Percentiles rank a stretch among this genome's conserved stretches.
Conservation (phyloP, 306 rosid genomes). For the Fagus crenata region DNA sequence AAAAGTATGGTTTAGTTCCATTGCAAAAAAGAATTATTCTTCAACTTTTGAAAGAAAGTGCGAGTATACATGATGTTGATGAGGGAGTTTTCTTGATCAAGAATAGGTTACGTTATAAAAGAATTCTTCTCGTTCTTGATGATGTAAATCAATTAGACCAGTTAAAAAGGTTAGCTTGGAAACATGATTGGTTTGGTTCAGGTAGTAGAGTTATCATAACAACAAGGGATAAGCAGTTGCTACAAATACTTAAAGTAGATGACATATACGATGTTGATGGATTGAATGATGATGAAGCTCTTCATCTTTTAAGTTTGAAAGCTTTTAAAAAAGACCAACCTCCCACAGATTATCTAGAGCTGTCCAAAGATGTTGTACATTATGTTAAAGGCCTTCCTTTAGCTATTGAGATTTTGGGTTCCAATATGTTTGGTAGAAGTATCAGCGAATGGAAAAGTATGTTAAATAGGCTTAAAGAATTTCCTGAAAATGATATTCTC, state of each 20-base stretch:
- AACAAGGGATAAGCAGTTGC: conserved; percentile 15
- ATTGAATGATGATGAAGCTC: background rate
- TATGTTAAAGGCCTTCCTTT: conserved; percentile 28
- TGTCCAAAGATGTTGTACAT: background rate
- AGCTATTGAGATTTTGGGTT: conserved; percentile 3
- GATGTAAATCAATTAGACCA: conserved; percentile 39
- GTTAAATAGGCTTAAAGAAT: background rate
- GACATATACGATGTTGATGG: background rate
- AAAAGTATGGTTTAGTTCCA: background rate
- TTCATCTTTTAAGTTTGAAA: conserved; percentile 10
- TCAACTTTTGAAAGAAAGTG: background rate
- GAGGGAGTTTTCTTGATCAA: conserved; percentile 1
- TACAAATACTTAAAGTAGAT: conserved; percentile 3
- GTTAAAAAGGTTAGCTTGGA: conserved; percentile 28
- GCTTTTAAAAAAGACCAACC: background rate
- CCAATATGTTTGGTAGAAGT: background rate
- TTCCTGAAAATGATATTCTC: background rate
- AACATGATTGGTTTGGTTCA: conserved; percentile 39
- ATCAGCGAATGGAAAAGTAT: background rate
- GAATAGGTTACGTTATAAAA: conserved; percentile 24
- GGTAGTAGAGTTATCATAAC: conserved; percentile 48
- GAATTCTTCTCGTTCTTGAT: conserved; percentile 39
- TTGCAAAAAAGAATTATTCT: conserved; percentile 3
- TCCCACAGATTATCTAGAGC: background rate
- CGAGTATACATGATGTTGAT: background rate